Base-by-base conservation (phyloP, 768 basidiomycete species). In the Phaeotremella skinneri region DNA sequence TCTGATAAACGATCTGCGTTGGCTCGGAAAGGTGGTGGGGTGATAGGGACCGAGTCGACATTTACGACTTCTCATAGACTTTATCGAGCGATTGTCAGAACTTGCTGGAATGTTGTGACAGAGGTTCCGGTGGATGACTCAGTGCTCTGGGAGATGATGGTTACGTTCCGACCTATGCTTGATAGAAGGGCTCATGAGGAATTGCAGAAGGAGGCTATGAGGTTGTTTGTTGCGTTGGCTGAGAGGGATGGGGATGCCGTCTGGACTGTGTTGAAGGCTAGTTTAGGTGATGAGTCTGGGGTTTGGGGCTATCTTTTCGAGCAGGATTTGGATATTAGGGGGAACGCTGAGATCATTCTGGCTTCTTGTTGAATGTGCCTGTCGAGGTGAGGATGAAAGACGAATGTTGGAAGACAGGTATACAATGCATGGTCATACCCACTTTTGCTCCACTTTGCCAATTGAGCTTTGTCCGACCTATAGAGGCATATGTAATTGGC, bases 61-160 rank as follows among this genome's bases (percentile, higher is more conserved):
- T 90, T 89, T 72, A 88, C 89, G 0, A 83, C 86, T 62, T 89
- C 88, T 0, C 89, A 92, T 76, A 81, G 90, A 29, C 73, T 91
- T 32, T 87, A 93, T 74, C 80, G 82, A n/a, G 84, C 91, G 9
- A 80, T 93, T 37, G 69, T 97, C 17, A 81, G 78, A 50, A 88
- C 90, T 0, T 86, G 91, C 83, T 81, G 82, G 0, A 83, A 84
- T 5, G 83, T 87, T 5, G 81, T 85, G 23, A 79, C 79, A 49
- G 67, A 68, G 41, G 88, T 94, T 2, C 85, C 85, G 60, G 81
- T 85, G 34, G 84, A 85, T 59, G 89, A 93, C 52, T 63, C 79
- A 3, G 81, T 85, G 4, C 76, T 85, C 27, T 99, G 94, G 94
- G 86, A 94, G 61, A 84, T 91, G 45, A 80, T 87, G 27, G 62